Evolutionary conservation across 352 stramenopile genomes (phyloP), one percentile per base, ranked within the genome.

Genomic region (Pythium utonaiense): DNA sequence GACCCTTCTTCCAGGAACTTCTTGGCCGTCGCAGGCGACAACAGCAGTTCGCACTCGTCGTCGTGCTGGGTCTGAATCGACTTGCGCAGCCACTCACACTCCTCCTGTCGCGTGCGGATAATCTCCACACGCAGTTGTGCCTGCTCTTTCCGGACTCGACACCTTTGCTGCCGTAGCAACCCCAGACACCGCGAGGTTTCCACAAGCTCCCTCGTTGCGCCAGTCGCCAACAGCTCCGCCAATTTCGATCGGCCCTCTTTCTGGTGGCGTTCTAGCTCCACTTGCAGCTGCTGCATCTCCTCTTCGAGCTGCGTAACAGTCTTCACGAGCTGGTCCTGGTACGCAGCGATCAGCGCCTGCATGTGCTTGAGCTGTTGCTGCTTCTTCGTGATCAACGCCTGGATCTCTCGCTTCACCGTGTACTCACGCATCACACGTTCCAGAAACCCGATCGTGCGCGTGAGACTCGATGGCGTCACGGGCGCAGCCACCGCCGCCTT

Each of bases 311-410:
- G 9, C 14, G 22, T n/a, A 13, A 64, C 42, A 3, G 60, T 48
- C 44, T 64, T 66, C 33, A 54, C 13, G 13, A 74, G 51, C 48
- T 53, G 57, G 14, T 74, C 62, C 36, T 66, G 69, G 28, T 75
- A 75, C 6, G 34, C 27, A 1, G 50, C 36, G 22, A 75, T 63
- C 25, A 73, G 42, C 22, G 40, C 31, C 33, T 71, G 60, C 64
- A 73, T 73, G 22, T 67, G 36, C 30, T 64, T 57, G 33, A 76
- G 45, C 34, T 73, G 56, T 25, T 66, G 60, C 57, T 76, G 69
- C 48, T 66, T 71, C 41, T 59, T 64, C 21, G 19, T 41, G 30
- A 76, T 59, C 24, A 67, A 22, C 49, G 53, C 45, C 27, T 76
- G 67, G 53, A 76, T 62, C 33, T 73, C 64, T 7, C 69, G 69